Percentiles rank a stretch among this genome's conserved stretches.
These are phyloP conservation scores for Remersonia thermophila DNA, from an alignment of 2,329 filamentous ascomycete species.

Conservation along the genomic window DNA sequence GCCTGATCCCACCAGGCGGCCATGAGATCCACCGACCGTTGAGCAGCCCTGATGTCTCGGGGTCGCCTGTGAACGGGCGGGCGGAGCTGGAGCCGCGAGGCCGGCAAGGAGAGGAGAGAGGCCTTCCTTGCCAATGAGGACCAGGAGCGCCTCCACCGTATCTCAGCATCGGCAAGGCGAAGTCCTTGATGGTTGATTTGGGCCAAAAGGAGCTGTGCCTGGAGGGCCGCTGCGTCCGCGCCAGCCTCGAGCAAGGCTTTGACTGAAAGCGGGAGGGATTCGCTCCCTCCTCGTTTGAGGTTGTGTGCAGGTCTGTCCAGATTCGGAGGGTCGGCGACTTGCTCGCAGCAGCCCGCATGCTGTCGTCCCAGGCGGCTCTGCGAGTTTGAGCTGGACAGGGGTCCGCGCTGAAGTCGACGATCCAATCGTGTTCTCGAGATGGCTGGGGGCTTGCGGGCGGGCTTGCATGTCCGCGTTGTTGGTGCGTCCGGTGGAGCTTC, in stretches of 20 bases:
- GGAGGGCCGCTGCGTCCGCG: no score
- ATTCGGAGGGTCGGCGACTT: slow-evolving; percentile 27
- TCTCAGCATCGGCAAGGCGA: no score
- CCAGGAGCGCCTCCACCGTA: background rate
- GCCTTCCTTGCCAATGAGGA: slow-evolving; percentile 1
- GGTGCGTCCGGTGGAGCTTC: slow-evolving; percentile 4
- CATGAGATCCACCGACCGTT: no score
- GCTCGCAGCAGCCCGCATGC: slow-evolving; percentile 5
- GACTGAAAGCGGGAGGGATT: no score
- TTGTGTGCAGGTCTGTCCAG: slow-evolving; percentile 22
- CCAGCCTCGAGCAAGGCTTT: no score
- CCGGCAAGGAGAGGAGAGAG: background rate
- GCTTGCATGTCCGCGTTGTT: slow-evolving; percentile 11
- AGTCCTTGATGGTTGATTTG: no score
- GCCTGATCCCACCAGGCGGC: no score
- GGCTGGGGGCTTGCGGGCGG: slow-evolving; percentile 7
- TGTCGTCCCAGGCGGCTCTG: slow-evolving; percentile 13
- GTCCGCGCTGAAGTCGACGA: slow-evolving; percentile 3
- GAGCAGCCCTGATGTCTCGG: slow-evolving; percentile 5
- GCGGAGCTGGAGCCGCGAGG: background rate
- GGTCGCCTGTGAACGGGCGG: background rate
- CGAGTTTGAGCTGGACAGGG: slow-evolving; percentile 17
- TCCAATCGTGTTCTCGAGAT: slow-evolving; percentile 13
- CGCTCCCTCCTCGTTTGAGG: background rate
- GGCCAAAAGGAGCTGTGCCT: no score